Base-by-base conservation (phyloP, 352 stramenopile species). In the Albugo laibachii region DNA sequence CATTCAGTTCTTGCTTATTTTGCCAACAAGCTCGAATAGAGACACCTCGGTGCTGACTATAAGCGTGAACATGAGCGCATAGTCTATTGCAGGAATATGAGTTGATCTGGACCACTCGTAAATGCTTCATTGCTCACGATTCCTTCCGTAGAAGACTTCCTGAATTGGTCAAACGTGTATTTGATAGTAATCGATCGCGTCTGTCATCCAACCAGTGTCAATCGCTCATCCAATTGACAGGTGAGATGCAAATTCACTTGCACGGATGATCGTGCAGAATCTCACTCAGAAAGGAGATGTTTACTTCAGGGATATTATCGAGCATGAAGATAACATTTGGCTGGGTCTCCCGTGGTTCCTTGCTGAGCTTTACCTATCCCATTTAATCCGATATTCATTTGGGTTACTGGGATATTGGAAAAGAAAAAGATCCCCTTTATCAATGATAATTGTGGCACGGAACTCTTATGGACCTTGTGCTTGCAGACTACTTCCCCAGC, bases 401-500 rank as follows among this genome's bases (percentile, higher is more conserved):
- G 81, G 20, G 48, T 86, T 41, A 53, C 68, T 11, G 68, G 73
- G 48, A 73, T 47, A 80, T 76, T 50, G 64, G 63, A 13, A 65
- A 64, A 15, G 58, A 58, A 11, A 52, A 79, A 11, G 73, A 86
- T 37, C 73, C 73, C 13, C 83, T 82, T 57, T 63, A 78, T 42
- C 61, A 86, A 83, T 48, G 74, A 86, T 57, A 86, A 86, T 57
- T 79, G 69, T 50, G 70, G 70, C 41, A 82, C 69, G 0, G 70
- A 86, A 49, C 47, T 86, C 37, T 50, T 86, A 48, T 83, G 1
- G 73, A 86, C 40, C 43, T 86, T 20, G 69, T 68, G 27, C 56
- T 83, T 2, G 70, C 57, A 0, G 73, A 83, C 43, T 71, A 83
- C 45, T 45, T 86, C 36, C 54, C 83, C 20, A 56, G 50, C 16